phyloP scores from a whole-genome alignment of 345 rosid species.

The Linum tenue region DNA sequence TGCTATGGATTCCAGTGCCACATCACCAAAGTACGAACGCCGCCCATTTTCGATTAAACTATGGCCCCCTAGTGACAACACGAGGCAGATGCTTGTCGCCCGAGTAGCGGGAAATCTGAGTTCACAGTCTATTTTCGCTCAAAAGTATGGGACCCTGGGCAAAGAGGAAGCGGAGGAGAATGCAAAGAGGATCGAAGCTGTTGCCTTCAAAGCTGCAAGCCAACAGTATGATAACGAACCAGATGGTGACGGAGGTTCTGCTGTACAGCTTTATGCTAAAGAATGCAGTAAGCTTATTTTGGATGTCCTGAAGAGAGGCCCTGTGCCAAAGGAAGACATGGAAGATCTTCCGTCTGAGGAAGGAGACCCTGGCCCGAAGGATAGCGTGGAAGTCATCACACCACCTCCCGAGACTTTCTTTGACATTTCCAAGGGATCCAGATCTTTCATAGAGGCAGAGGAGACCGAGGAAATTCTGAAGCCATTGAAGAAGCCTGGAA shows the following conservation, averaged over 20 bases:
- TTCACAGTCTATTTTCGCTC: conserved; percentile 67
- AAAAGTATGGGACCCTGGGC: conserved; percentile 66
- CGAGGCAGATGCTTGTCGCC: conserved; percentile 56
- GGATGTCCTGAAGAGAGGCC: conserved; percentile 72
- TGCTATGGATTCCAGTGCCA: conserved; percentile 37
- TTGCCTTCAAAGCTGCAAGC: conserved; percentile 47
- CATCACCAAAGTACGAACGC: conserved; percentile 40
- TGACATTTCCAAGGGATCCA: conserved; percentile 64
- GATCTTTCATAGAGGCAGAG: conserved; percentile 64
- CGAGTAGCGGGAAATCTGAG: conserved; percentile 66
- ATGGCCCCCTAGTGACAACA: conserved; percentile 82
- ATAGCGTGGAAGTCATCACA: background rate
- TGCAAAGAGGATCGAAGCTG: conserved; percentile 69
- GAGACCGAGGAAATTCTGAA: conserved; percentile 71
- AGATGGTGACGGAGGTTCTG: conserved; percentile 91
- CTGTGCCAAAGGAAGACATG: conserved; percentile 21
- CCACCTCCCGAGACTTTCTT: conserved; percentile 36
- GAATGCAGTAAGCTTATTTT: conserved; percentile 81
- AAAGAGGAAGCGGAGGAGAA: conserved; percentile 65
- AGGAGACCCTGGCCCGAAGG: background rate
- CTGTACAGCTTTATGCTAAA: conserved; percentile 92
- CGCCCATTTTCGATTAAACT: conserved; percentile 64
- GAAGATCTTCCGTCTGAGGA: conserved; percentile 26
- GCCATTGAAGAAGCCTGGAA: conserved; percentile 63
- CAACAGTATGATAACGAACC: conserved; percentile 82